Base-by-base conservation (phyloP, 2,329 filamentous ascomycete genomes). In the Seiridium cupressi region DNA sequence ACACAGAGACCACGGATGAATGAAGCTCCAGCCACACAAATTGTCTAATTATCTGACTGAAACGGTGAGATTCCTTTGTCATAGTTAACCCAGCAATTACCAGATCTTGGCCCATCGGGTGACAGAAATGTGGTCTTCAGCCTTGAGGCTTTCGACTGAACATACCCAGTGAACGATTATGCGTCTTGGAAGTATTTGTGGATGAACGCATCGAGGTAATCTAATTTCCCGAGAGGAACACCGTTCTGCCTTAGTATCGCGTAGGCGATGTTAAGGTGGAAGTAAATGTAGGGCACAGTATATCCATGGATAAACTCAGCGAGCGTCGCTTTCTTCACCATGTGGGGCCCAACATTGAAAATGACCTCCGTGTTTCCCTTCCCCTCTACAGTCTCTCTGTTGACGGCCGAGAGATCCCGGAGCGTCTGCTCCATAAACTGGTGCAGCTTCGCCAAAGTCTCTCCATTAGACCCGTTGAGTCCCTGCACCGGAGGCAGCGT, bases 231-330 rank as follows among this genome's bases (percentile, higher is more conserved):
- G 36, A 90, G 31, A 0, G 77, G 75, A 44, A 89, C 84, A 1
- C 86, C 87, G 73, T 84, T 78, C 66, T 79, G 81, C 63, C 87
- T 77, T 70, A 89, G 66, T 55, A 90, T 83, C 13, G 73, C 76
- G 73, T 89, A 89, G 4, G 83, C 79, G 31, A 79, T 85, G 3
- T 72, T 77, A 13, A 83, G 66, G 68, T 89, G 87, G 71, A 89
- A 90, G 75, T 79, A 88, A 65, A 88, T 74, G 66, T 88, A 88
- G 11, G 86, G 85, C 51, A 87, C 61, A 5, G 70, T 78, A 69
- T 79, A 84, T 3, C 72, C 72, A 47, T 73, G 69, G 38, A 83
- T 66, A 66, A 84, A 88, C 1, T 73, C 69, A 53, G 61, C 58
- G 49, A 63, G 66, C 10, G 62, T 49, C 46, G 73, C 49, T 51